These are phyloP conservation scores for Beauveria brongniartii DNA, from an alignment of 2,329 filamentous ascomycete genomes.

Conservation along the genomic window DNA sequence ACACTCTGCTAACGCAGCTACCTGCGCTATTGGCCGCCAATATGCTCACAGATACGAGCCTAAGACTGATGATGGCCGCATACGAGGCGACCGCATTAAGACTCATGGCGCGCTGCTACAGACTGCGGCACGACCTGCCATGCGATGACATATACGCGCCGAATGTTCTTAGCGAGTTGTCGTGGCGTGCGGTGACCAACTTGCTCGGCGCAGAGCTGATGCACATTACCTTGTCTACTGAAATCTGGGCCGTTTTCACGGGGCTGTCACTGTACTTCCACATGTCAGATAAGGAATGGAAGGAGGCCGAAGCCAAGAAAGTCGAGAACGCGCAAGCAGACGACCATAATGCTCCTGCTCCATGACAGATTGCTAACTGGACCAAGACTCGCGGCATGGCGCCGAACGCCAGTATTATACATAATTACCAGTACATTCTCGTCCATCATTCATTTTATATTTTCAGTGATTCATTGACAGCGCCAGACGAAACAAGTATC, in stretches of 20 bases:
- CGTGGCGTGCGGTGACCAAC: constrained; percentile 34
- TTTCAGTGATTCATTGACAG: neutral
- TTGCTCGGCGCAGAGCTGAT: constrained; percentile 38
- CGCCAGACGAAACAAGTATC: neutral
- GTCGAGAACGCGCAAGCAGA: neutral
- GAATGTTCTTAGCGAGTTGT: constrained; percentile 29
- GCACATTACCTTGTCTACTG: constrained; percentile 35
- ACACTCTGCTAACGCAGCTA: constrained; percentile 43
- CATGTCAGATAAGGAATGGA: constrained; percentile 36
- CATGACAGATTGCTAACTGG: neutral
- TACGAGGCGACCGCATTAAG: constrained; percentile 39
- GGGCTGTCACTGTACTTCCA: constrained; percentile 31
- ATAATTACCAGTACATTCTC: neutral
- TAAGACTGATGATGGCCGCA: constrained; percentile 36
- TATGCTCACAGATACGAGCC: constrained; percentile 35
- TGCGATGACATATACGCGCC: constrained; percentile 30
- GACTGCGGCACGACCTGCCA: constrained; percentile 29
- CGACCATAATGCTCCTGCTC: neutral
- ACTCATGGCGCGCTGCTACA: constrained; percentile 35
- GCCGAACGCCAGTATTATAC: neutral
- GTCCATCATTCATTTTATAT: neutral
- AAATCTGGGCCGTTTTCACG: constrained; percentile 37
- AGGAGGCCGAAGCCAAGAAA: constrained; percentile 22
- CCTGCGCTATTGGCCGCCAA: constrained; percentile 40
- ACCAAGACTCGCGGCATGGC: neutral